These are phyloP conservation scores for Tulasnella calospora DNA, from an alignment of 768 basidiomycete species.

Conservation along the genomic window DNA sequence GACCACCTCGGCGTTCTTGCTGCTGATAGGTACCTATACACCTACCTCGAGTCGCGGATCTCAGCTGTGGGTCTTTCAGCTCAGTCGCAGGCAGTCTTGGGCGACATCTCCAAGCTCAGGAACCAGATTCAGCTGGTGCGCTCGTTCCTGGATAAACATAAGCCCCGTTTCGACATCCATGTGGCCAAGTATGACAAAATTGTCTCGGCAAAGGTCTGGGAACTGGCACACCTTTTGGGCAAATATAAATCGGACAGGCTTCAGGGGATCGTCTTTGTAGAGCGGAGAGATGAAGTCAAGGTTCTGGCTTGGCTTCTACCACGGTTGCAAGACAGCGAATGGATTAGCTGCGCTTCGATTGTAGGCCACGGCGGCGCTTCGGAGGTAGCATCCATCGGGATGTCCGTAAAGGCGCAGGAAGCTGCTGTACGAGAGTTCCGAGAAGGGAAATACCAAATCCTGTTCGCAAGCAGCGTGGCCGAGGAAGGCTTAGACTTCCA, in stretches of 20 bases:
- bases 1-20: conserved; percentile 66
- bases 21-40: conserved; percentile 56
- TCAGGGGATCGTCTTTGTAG: conserved; percentile 82
- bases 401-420: conserved; percentile 51
- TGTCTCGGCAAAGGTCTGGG: conserved; percentile 68
- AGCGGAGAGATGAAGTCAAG: conserved; percentile 74
- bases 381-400: conserved; percentile 46
- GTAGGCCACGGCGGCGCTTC: conserved; percentile 60
- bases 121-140: conserved; percentile 2
- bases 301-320: conserved; percentile 63
- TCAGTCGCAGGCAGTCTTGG: not conserved
- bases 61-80: not conserved
- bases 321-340: conserved; percentile 53
- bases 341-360: conserved; percentile 58
- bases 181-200: conserved; percentile 42
- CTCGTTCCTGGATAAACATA: conserved; percentile 18
- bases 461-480: conserved; percentile 80
- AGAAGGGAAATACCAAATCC: conserved; percentile 57
- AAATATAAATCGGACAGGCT: conserved; percentile 42
- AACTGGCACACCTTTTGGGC: conserved; percentile 55
- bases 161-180: conserved; percentile 3
- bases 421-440: conserved; percentile 63
- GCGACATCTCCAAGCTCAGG: not conserved
- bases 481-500: conserved; percentile 89
- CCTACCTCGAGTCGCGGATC: conserved; percentile 16